Evolutionary conservation across 257 asterid species (phyloP), one percentile per base, ranked within the genome.

Genomic region (Nicotiana benthamiana): DNA sequence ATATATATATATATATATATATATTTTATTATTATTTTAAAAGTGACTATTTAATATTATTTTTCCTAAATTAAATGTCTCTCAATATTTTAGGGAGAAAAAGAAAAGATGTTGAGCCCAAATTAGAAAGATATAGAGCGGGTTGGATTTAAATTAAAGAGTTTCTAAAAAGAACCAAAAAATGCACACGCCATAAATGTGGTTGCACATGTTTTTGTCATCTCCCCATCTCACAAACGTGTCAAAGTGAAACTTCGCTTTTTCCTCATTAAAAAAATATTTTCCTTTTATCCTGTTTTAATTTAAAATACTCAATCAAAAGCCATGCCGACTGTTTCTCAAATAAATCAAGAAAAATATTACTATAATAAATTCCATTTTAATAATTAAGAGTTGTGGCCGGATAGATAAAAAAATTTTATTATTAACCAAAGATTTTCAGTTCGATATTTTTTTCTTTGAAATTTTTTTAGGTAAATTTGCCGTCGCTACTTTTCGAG

Each of bases 161-260:
- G n/a, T 67, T 36, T 4, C 9, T 24, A 0, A 62, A 62, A 40
- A 68, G 17, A 36, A 67, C 18, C 20, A 67, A 67, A 68, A 56
- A 56, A 20, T 70, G 52, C 20, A 70, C 77, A 70, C 77, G 77
- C 77, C 77, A 70, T 70, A 70, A 68, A 70, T 70, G 34, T 43
- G 34, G 20, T 10, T n/a, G 56, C 77, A 70, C 77, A 43, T 70
- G 77, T 40, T 70, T 70, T 27, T 70, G 57, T n/a, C 56, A 11
- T 68, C 54, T 13, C 54, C n/a, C 56, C 56, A 36, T 68, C 76
- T 20, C 43, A 68, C 76, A 68, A 68, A 68, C 76, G 76, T 68
- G 77, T 68, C 77, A 40, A 68, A 68, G n/a, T 40, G 34, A 70
- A 70, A 70, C 77, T 20, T 20, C 20, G 10, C 57, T 0, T 43